Percentiles rank a stretch among this genome's conserved stretches.
These are phyloP conservation scores for Theileria orientalis DNA, from an alignment of 169 alveolate species.

Conservation along the genomic window DNA sequence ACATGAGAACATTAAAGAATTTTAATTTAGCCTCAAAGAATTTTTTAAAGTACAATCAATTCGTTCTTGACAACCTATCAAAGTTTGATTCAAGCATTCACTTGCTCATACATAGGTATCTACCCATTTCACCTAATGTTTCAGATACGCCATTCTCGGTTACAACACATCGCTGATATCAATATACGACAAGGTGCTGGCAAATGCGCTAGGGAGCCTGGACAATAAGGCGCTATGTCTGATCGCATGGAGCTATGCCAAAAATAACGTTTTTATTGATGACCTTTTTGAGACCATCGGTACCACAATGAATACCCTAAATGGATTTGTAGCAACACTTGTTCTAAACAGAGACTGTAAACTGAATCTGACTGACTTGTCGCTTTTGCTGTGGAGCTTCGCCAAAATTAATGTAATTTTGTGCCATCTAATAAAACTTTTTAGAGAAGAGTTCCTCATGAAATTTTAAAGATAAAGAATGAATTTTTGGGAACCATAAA, in stretches of 20 bases:
- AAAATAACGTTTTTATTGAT: conserved; percentile 42
- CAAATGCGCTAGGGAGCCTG: conserved; percentile 13
- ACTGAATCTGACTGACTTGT: conserved; percentile 36
- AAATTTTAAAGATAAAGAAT: conserved; percentile 7
- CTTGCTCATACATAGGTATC: conserved; percentile 54
- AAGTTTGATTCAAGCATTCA: conserved; percentile 35
- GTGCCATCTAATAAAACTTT: background rate
- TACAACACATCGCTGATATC: conserved; percentile 51
- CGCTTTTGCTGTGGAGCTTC: conserved; percentile 64
- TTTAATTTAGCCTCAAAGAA: conserved; percentile 33
- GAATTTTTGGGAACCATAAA: conserved; percentile 14
- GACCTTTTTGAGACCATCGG: conserved; percentile 58
- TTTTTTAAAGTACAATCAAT: conserved; percentile 41
- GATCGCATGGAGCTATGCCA: conserved; percentile 64
- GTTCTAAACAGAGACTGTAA: conserved; percentile 15
- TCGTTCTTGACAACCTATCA: conserved; percentile 27
- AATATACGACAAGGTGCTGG: conserved; percentile 38
- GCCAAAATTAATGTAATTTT: conserved; percentile 44
- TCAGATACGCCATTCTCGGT: conserved; percentile 54
- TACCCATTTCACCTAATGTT: background rate
- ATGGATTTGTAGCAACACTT: conserved; percentile 12
- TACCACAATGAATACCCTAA: background rate
- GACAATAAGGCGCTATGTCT: conserved; percentile 36
- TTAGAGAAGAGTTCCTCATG: conserved; percentile 58
- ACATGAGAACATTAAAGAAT: conserved; percentile 53